Evolutionary conservation across 2,329 filamentous ascomycete species (phyloP).

Genomic region (Exophiala sp.): DNA sequence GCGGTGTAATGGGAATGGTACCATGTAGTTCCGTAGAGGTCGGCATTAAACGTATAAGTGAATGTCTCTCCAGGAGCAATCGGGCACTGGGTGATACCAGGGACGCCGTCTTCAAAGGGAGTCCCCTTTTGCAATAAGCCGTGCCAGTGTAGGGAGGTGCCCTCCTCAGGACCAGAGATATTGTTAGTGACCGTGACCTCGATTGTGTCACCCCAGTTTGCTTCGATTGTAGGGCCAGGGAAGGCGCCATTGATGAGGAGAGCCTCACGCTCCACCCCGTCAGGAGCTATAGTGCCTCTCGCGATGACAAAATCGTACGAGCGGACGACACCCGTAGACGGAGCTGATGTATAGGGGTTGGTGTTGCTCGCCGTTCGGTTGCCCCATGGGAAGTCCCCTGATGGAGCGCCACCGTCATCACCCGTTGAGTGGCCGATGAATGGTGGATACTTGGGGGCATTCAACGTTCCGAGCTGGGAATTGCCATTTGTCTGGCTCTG

Average conservation of each 20-base stretch:
- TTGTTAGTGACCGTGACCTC: constrained; percentile 35
- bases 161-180: constrained; percentile 31
- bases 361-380: constrained; percentile 12
- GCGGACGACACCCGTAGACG: constrained; percentile 16
- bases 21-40: constrained; percentile 36
- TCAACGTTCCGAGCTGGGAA: constrained; percentile 18
- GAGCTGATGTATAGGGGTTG: constrained; percentile 17
- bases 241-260: too few relatives aligned
- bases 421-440: constrained; percentile 13
- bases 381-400: constrained; percentile 22
- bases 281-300: constrained; percentile 18
- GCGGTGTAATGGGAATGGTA: constrained; percentile 40
- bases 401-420: not conserved
- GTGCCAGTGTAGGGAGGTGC: constrained; percentile 38
- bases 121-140: constrained; percentile 24
- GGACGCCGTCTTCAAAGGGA: constrained; percentile 27
- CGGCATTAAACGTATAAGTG: constrained; percentile 38
- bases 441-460: constrained; percentile 16
- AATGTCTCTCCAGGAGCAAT: constrained; percentile 26
- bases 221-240: too few relatives aligned
- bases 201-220: constrained; percentile 33
- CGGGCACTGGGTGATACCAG: constrained; percentile 23
- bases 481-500: constrained; percentile 22
- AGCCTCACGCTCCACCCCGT: constrained; percentile 33
- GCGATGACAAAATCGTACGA: constrained; percentile 22